Evolutionary conservation across 257 asterid genomes (phyloP).

Genomic region (Vinca minor): DNA sequence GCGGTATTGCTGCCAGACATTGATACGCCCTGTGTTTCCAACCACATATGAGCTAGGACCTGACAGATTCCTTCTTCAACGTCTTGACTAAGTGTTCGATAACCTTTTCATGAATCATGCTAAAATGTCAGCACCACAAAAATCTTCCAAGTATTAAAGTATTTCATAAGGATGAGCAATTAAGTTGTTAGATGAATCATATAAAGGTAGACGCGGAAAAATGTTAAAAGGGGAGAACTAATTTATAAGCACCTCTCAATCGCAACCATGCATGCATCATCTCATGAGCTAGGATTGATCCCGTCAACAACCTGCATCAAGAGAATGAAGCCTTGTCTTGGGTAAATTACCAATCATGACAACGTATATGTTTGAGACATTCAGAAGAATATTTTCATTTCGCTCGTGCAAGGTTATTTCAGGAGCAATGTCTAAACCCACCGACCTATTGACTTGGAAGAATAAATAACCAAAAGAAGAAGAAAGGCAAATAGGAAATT

Average conservation of each 20-base stretch:
- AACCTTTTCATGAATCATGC: conserved; percentile 42
- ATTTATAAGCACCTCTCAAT: conserved; percentile 53
- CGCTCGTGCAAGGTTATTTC: not conserved
- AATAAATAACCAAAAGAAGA: not conserved
- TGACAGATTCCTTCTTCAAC: conserved; percentile 98
- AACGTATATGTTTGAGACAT: not conserved
- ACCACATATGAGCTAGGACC: conserved; percentile 89
- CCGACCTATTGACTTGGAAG: not conserved
- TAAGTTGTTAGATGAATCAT: not conserved
- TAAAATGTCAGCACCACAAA: conserved; percentile 4
- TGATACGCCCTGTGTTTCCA: conserved; percentile 60
- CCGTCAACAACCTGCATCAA: conserved; percentile 67
- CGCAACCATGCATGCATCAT: conserved; percentile 98
- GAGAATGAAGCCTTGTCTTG: no score
- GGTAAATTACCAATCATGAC: not conserved
- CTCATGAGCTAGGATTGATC: conserved; percentile 87
- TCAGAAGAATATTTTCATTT: not conserved
- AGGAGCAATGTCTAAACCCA: not conserved
- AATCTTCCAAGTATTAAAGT: not conserved
- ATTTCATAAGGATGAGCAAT: not conserved
- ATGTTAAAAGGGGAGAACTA: not conserved
- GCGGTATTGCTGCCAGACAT: conserved; percentile 33
- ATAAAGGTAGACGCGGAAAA: not conserved
- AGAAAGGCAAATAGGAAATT: not conserved
- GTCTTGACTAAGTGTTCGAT: conserved; percentile 65